Evolutionary conservation across 2,329 filamentous ascomycete genomes (phyloP).

Genomic region (Colletotrichum limetticola): DNA sequence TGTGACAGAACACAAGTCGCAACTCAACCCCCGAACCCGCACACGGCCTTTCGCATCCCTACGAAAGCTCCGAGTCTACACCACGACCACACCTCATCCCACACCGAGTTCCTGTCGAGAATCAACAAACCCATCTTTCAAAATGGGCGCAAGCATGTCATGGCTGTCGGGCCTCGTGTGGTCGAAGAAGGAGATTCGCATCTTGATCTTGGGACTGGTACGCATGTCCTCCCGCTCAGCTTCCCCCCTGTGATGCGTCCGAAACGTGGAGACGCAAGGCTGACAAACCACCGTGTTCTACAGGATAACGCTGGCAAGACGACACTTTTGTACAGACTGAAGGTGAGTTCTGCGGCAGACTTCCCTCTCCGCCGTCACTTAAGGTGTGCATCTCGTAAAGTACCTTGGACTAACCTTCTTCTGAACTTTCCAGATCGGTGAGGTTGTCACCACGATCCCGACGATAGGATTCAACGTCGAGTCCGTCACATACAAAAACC

Average conservation of each 20-base stretch:
- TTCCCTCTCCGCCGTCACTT: background rate
- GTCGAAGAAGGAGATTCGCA: constrained; percentile 97
- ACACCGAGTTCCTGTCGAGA: constrained; percentile 3
- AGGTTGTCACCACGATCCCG: constrained; percentile 98
- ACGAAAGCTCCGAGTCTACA: background rate
- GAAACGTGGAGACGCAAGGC: constrained; percentile 14
- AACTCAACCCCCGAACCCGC: constrained; percentile 7
- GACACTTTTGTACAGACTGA: constrained; percentile 93
- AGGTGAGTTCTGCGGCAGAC: constrained; percentile 63
- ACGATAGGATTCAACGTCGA: constrained; percentile 99
- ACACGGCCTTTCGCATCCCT: constrained; percentile 1
- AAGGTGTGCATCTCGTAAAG: constrained; percentile 2
- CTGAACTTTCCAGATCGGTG: constrained; percentile 77
- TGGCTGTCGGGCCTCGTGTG: constrained; percentile 81
- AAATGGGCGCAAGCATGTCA: constrained; percentile 73
- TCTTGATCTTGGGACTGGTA: constrained; percentile 94
- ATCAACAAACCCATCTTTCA: constrained; percentile 43
- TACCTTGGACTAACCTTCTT: constrained; percentile 24
- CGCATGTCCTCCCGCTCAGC: constrained; percentile 42
- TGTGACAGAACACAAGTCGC: constrained; percentile 20
- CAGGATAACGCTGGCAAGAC: constrained; percentile 99
- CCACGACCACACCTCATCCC: background rate
- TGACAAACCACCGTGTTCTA: constrained; percentile 28
- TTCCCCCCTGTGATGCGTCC: background rate
- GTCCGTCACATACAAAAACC: constrained; percentile 96